phyloP scores from a whole-genome alignment of 371 early-diverging fungal species.

The Circinella umbellata region DNA sequence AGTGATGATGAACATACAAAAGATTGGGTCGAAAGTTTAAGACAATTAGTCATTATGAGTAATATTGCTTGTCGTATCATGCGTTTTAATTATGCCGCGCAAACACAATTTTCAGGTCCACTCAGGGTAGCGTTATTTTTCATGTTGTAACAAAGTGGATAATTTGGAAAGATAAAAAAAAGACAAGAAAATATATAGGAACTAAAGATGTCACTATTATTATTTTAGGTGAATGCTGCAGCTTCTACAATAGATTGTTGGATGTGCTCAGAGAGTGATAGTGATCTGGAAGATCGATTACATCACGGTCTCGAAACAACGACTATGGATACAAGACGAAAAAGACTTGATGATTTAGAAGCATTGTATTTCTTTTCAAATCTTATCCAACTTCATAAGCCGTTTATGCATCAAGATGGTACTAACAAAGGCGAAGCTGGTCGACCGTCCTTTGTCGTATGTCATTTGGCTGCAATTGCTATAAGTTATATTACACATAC shows the following conservation, averaged over 20 bases:
- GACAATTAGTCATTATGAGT: conserved; percentile 30
- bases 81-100: conserved; percentile 42
- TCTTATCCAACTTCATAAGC: conserved; percentile 10
- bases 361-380: conserved; percentile 13
- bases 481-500: conserved; percentile 36
- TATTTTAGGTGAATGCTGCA: conserved; percentile 12
- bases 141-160: not conserved
- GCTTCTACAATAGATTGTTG: conserved; percentile 28
- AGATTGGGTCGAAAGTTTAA: conserved; percentile 30
- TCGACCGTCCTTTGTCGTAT: conserved; percentile 40
- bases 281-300: conserved; percentile 1
- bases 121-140: conserved; percentile 5
- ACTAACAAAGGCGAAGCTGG: not conserved
- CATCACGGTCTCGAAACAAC: not conserved
- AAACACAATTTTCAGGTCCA: conserved; percentile 27
- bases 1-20: conserved; percentile 10
- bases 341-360: conserved; percentile 10
- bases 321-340: not conserved
- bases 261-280: conserved; percentile 18
- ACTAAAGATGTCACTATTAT: not conserved
- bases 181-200: too few relatives aligned
- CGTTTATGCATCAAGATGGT: conserved; percentile 1
- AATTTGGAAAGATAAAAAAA: not conserved
- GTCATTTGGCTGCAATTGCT: conserved; percentile 38
- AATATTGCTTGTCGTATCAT: conserved; percentile 42